Evolutionary conservation across 352 stramenopile genomes (phyloP).

Genomic region (Globisporangium viniferum): DNA sequence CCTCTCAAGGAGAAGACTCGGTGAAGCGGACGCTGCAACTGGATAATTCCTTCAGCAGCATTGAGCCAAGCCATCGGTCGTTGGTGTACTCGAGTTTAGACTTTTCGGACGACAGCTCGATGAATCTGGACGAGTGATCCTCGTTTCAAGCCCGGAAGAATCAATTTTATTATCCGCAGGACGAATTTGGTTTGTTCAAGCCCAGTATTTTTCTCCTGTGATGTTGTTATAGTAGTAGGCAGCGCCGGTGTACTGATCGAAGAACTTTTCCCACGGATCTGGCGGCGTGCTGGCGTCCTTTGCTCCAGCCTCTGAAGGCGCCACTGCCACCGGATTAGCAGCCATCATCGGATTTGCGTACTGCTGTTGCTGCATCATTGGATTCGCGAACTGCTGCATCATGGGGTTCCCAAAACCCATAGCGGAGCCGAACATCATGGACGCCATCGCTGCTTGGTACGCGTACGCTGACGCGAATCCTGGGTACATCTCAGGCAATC

Average conservation of each 20-base stretch:
- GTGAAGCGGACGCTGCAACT: slow-evolving; percentile 38
- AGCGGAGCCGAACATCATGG: slow-evolving; percentile 47
- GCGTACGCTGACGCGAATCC: slow-evolving; percentile 55
- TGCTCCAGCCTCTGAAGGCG: neutral
- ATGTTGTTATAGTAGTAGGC: slow-evolving; percentile 89
- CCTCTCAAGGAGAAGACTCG: slow-evolving; percentile 23
- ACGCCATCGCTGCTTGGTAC: slow-evolving; percentile 59
- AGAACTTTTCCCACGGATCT: slow-evolving; percentile 83
- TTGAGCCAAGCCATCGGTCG: slow-evolving; percentile 57
- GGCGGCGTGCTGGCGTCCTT: slow-evolving; percentile 26
- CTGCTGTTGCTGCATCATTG: slow-evolving; percentile 30
- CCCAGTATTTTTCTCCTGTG: slow-evolving; percentile 85
- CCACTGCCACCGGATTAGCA: neutral
- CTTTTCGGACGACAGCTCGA: slow-evolving; percentile 77
- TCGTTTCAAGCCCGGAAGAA: neutral
- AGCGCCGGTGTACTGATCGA: slow-evolving; percentile 82
- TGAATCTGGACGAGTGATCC: slow-evolving; percentile 59
- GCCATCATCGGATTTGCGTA: slow-evolving; percentile 21
- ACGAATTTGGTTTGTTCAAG: slow-evolving; percentile 20
- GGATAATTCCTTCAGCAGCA: slow-evolving; percentile 72
- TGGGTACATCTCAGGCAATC: slow-evolving; percentile 35
- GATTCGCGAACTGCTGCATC: slow-evolving; percentile 30
- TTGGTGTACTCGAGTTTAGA: slow-evolving; percentile 58
- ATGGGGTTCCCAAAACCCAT: slow-evolving; percentile 46
- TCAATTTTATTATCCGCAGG: neutral